Evolutionary conservation across 148 eudicot species (phyloP).

Genomic region (Camellia lanceoleosa): DNA sequence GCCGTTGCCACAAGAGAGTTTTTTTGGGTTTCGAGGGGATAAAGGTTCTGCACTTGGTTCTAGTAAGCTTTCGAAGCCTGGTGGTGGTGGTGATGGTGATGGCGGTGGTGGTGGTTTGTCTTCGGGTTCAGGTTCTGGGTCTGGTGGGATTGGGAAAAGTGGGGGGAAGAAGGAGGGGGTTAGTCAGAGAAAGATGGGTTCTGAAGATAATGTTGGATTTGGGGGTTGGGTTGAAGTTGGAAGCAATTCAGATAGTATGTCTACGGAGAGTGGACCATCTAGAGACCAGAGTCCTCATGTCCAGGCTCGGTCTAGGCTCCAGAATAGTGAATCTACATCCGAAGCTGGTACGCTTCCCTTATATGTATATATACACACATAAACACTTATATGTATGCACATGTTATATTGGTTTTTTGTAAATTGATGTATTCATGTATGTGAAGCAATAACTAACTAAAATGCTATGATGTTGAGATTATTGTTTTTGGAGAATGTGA

Average conservation of each 20-base stretch:
- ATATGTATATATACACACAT: neutral
- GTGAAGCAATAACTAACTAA: too few species aligned
- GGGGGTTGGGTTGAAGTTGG: constrained; percentile 44
- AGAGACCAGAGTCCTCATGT: constrained; percentile 49
- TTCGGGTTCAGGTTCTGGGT: constrained; percentile 19
- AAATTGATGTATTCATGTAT: neutral
- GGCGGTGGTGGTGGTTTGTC: constrained; percentile 27
- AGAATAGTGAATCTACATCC: constrained; percentile 50
- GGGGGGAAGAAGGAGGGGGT: constrained; percentile 36
- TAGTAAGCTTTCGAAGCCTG: constrained; percentile 66
- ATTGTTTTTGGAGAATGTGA: neutral
- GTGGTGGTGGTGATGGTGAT: too few species aligned
- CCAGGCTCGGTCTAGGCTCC: constrained; percentile 63
- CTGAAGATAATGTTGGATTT: constrained; percentile 40
- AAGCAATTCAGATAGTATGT: constrained; percentile 53
- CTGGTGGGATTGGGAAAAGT: constrained; percentile 19
- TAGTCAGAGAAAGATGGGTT: constrained; percentile 25
- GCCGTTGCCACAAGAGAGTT: constrained; percentile 96
- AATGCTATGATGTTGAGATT: neutral
- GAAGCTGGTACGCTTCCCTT: constrained; percentile 50
- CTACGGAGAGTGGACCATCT: constrained; percentile 51
- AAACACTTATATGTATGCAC: neutral
- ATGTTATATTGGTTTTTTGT: neutral
- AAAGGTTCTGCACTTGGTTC: constrained; percentile 58
- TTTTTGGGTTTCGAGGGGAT: constrained; percentile 66